Percentiles rank a stretch among this genome's conserved stretches.
phyloP scores from a whole-genome alignment of 495 filamentous ascomycete genomes.

The Cercophora scortea region DNA sequence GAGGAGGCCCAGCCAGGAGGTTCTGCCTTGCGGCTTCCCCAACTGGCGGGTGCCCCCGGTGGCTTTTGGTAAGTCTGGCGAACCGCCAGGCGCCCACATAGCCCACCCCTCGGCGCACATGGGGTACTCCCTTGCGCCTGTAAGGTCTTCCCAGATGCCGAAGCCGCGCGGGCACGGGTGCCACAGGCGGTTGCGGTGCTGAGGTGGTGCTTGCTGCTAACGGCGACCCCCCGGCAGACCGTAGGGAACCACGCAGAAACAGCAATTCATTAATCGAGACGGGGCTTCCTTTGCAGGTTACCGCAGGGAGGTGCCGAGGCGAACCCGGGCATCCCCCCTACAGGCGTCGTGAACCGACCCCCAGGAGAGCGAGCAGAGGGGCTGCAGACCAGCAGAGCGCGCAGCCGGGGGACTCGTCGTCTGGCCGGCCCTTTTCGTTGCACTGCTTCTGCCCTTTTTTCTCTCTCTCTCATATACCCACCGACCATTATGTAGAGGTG shows the following conservation, averaged over 20 bases:
- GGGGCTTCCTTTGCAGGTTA: neutral
- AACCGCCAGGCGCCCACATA: conserved; percentile 4
- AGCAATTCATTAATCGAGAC: neutral
- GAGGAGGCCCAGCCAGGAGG: conserved; percentile 22
- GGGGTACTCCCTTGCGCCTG: neutral
- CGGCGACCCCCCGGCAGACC: neutral
- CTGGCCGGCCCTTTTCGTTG: no score
- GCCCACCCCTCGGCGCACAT: conserved; percentile 2
- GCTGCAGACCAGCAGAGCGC: no score
- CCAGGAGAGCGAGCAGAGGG: neutral
- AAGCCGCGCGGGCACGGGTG: neutral
- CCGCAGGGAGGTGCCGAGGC: neutral
- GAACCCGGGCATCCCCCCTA: neutral
- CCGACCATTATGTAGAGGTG: no score
- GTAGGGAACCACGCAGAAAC: neutral
- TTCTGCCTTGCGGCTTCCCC: neutral
- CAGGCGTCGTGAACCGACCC: conserved; percentile 17
- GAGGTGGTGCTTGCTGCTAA: neutral
- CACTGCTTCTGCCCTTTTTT: no score
- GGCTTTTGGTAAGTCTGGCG: conserved; percentile 4
- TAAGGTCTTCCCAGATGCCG: neutral
- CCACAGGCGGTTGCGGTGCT: neutral
- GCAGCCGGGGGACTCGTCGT: no score
- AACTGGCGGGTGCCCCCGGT: neutral
- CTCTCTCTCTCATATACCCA: no score